Evolutionary conservation across 2,329 filamentous ascomycete species (phyloP).

Genomic region (Epicoccum sorghinum): DNA sequence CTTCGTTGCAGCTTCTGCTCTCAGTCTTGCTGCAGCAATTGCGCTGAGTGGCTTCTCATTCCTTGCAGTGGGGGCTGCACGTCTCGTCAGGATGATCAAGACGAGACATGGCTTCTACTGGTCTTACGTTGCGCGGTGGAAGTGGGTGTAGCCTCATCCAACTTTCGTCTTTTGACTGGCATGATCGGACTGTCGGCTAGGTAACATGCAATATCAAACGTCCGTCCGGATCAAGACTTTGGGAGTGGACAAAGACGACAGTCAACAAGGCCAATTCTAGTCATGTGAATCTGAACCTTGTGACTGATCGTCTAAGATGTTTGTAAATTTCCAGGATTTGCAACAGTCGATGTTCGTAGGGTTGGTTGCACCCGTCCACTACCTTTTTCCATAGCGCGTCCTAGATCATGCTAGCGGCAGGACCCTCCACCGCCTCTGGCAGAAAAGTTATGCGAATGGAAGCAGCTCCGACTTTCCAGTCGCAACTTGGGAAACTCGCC

Average conservation of each 20-base stretch:
- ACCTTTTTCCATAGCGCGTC: slow-evolving; percentile 24
- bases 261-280: not conserved
- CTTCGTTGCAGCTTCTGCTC: slow-evolving; percentile 27
- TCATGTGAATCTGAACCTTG: too few relatives aligned
- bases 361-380: slow-evolving; percentile 13
- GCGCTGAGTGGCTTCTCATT: slow-evolving; percentile 38
- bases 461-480: slow-evolving; percentile 20
- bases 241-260: not conserved
- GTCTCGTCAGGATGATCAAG: slow-evolving; percentile 1
- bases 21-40: slow-evolving; percentile 42
- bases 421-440: slow-evolving; percentile 6
- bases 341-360: not conserved
- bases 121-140: slow-evolving; percentile 17
- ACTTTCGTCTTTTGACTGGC: slow-evolving; percentile 42
- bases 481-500: slow-evolving; percentile 18
- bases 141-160: slow-evolving; percentile 6
- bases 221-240: not conserved
- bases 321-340: not conserved
- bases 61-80: slow-evolving; percentile 14
- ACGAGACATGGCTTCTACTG: not conserved
- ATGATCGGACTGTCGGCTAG: slow-evolving; percentile 13
- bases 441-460: slow-evolving; percentile 37
- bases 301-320: not conserved
- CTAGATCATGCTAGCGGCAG: slow-evolving; percentile 9
- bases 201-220: not conserved